Conservation (phyloP, 2,329 filamentous ascomycete species). For the Apiospora arundinis region DNA sequence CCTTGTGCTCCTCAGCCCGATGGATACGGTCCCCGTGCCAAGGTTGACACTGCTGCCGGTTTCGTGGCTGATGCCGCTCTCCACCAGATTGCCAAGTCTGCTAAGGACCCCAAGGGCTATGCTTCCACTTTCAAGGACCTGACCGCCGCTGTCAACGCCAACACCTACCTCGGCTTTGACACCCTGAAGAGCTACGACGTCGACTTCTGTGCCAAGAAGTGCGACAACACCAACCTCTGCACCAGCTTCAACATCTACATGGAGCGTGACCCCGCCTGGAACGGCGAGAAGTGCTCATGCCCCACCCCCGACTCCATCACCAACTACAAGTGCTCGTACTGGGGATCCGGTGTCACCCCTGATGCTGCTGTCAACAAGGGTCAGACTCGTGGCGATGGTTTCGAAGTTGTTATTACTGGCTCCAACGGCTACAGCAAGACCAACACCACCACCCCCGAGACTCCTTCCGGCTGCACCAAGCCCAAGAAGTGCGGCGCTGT, state of each 20-base stretch:
- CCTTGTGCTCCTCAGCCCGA: conserved; percentile 44
- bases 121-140: conserved; percentile 40
- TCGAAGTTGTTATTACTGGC: conserved; percentile 24
- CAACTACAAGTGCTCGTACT: conserved; percentile 47
- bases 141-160: conserved; percentile 29
- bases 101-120: conserved; percentile 29
- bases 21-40: conserved; percentile 23
- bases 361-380: conserved; percentile 30
- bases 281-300: conserved; percentile 38
- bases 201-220: conserved; percentile 27
- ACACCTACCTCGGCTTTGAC: conserved; percentile 34
- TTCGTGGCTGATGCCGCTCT: conserved; percentile 23
- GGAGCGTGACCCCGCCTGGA: conserved; percentile 33
- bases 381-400: conserved; percentile 26
- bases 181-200: conserved; percentile 31
- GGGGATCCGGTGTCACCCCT: conserved; percentile 41
- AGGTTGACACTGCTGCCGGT: conserved; percentile 20
- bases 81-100: conserved; percentile 25
- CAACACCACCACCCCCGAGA: conserved; percentile 26
- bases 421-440: conserved; percentile 27
- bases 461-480: conserved; percentile 25
- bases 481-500: conserved; percentile 24
- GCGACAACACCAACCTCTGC: conserved; percentile 30
- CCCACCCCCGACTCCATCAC: conserved; percentile 44
- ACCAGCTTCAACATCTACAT: conserved; percentile 34